These are phyloP conservation scores for Tuber borchii DNA, from an alignment of 495 filamentous ascomycete genomes.

Conservation along the genomic window DNA sequence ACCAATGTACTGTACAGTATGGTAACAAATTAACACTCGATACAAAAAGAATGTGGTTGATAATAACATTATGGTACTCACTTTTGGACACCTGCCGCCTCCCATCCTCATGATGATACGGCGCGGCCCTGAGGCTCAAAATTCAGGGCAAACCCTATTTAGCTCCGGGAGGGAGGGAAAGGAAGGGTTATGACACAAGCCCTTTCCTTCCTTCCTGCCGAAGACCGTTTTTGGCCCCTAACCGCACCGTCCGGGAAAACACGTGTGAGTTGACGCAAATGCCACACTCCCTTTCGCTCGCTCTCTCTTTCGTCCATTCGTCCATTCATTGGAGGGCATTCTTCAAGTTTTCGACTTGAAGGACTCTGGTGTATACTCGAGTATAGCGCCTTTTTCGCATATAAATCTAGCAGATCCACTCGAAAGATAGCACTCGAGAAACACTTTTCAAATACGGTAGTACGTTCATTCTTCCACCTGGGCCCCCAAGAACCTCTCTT, in stretches of 20 bases:
- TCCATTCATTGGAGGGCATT: neutral
- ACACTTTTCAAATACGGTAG: too few species aligned
- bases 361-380: too few species aligned
- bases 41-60: neutral
- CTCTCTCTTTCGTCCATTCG: neutral
- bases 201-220: neutral
- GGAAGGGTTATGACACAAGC: neutral
- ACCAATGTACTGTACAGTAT: neutral
- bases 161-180: neutral
- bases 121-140: neutral
- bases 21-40: neutral
- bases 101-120: neutral
- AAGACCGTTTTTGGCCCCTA: neutral
- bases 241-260: neutral
- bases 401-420: too few species aligned
- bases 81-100: neutral
- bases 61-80: neutral
- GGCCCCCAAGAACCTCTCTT: neutral
- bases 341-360: too few species aligned
- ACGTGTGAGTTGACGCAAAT: neutral
- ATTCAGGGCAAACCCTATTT: slow-evolving; percentile 2
- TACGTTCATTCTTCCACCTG: neutral
- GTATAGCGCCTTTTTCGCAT: too few species aligned
- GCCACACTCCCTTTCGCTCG: neutral
- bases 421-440: too few species aligned